phyloP scores from a whole-genome alignment of 1,284 basidiomycete genomes.

The Rhodotorula sp. region DNA sequence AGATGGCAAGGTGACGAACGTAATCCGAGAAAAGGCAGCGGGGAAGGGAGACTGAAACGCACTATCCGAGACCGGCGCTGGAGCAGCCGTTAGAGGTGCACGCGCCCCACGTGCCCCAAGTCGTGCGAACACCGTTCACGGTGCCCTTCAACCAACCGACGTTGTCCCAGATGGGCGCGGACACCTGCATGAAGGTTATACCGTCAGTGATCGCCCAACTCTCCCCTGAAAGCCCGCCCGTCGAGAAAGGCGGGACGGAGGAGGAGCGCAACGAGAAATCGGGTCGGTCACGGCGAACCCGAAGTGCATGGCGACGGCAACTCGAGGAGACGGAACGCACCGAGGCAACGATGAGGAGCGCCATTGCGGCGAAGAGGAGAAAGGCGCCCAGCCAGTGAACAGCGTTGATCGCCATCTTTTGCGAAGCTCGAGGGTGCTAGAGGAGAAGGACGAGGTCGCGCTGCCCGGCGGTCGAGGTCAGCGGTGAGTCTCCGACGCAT shows the following conservation, averaged over 20 bases:
- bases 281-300: too few relatives aligned
- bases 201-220: too few relatives aligned
- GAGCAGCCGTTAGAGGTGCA: constrained; percentile 10
- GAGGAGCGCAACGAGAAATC: neutral
- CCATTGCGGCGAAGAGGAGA: constrained; percentile 30
- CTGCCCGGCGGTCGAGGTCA: neutral
- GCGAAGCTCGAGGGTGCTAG: neutral
- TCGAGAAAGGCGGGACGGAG: neutral
- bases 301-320: too few relatives aligned
- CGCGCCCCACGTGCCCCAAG: constrained; percentile 33
- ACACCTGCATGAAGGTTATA: constrained; percentile 1
- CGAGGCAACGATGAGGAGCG: constrained; percentile 28
- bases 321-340: constrained; percentile 4
- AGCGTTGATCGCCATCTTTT: neutral
- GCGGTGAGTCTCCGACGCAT: too few relatives aligned
- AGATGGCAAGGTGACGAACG: neutral
- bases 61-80: neutral
- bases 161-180: constrained; percentile 34
- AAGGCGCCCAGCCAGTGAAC: constrained; percentile 34
- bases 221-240: too few relatives aligned
- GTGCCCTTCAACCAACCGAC: constrained; percentile 26
- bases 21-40: too few relatives aligned
- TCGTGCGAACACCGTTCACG: constrained; percentile 4
- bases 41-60: neutral
- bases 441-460: neutral